Conservation (phyloP, 1,284 basidiomycete genomes). For the Ustilago crameri region DNA sequence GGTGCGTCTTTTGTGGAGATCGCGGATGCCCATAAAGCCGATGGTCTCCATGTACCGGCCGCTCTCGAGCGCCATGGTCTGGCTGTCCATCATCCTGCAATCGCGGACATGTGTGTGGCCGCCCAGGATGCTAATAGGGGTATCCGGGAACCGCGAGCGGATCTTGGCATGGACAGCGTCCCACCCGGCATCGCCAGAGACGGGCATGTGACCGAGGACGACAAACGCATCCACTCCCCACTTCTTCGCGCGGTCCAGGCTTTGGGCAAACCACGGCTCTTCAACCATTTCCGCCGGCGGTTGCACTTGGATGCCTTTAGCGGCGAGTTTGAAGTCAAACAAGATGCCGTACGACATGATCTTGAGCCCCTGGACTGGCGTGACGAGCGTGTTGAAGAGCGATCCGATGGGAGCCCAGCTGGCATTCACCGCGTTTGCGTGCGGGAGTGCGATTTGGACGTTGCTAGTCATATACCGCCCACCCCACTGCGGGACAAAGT, state of each 20-base stretch:
- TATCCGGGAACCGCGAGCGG: constrained; percentile 55
- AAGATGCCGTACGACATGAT: constrained; percentile 64
- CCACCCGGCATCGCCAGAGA: constrained; percentile 59
- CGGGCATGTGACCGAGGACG: constrained; percentile 65
- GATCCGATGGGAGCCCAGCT: constrained; percentile 56
- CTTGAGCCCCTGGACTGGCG: constrained; percentile 50
- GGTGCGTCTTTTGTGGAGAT: constrained; percentile 34
- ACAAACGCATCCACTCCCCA: constrained; percentile 62
- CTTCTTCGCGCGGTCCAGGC: constrained; percentile 47
- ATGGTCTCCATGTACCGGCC: constrained; percentile 63
- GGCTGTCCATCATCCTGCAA: constrained; percentile 57
- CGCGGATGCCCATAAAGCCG: constrained; percentile 49
- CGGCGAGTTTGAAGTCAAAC: constrained; percentile 62
- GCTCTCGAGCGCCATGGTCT: constrained; percentile 62
- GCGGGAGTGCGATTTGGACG: constrained; percentile 55
- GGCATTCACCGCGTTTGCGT: constrained; percentile 22
- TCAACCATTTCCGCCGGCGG: constrained; percentile 59
- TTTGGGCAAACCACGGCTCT: constrained; percentile 63
- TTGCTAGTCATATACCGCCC: constrained; percentile 59
- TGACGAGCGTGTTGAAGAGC: constrained; percentile 54
- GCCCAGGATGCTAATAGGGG: constrained; percentile 59
- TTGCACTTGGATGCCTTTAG: constrained; percentile 54
- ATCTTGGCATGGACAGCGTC: constrained; percentile 58
- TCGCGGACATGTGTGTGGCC: constrained; percentile 67
- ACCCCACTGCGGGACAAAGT: constrained; percentile 76